phyloP scores from a whole-genome alignment of 208 protist species.

The Acanthamoeba lugdunensis region DNA sequence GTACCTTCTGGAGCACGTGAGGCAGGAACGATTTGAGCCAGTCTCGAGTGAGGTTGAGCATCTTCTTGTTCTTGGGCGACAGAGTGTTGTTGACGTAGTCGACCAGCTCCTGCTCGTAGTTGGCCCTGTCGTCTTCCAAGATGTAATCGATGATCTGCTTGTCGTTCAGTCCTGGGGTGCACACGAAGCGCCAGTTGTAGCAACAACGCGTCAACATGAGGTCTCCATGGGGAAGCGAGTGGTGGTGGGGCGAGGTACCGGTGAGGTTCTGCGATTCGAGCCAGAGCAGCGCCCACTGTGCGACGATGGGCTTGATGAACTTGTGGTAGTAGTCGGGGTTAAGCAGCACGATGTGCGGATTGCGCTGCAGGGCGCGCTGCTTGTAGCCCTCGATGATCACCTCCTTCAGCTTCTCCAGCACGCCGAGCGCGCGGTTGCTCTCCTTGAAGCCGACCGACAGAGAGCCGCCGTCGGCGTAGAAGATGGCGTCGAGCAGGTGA shows the following conservation, averaged over 20 bases:
- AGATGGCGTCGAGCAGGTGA: constrained; percentile 93
- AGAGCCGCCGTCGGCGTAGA: constrained; percentile 85
- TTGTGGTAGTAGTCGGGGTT: constrained; percentile 90
- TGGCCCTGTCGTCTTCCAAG: constrained; percentile 33
- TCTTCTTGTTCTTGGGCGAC: constrained; percentile 86
- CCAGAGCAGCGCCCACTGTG: constrained; percentile 92
- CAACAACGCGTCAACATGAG: background rate
- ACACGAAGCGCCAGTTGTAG: background rate
- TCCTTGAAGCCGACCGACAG: constrained; percentile 68
- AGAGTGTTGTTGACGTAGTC: constrained; percentile 56
- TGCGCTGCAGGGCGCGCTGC: constrained; percentile 87
- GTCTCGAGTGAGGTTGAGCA: constrained; percentile 91
- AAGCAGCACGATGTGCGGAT: constrained; percentile 93
- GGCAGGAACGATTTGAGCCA: constrained; percentile 93
- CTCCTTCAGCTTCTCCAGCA: constrained; percentile 71
- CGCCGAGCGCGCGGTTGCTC: constrained; percentile 66
- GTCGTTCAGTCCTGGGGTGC: constrained; percentile 45
- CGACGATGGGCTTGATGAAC: constrained; percentile 89
- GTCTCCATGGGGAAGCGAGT: background rate
- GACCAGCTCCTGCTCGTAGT: constrained; percentile 67
- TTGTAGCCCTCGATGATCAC: constrained; percentile 88
- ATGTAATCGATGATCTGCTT: constrained; percentile 75
- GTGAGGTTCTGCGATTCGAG: constrained; percentile 82
- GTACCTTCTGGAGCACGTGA: constrained; percentile 88
- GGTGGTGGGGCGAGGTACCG: background rate